These are phyloP conservation scores for Mycena vitilis DNA, from an alignment of 768 basidiomycete species.

Conservation along the genomic window DNA sequence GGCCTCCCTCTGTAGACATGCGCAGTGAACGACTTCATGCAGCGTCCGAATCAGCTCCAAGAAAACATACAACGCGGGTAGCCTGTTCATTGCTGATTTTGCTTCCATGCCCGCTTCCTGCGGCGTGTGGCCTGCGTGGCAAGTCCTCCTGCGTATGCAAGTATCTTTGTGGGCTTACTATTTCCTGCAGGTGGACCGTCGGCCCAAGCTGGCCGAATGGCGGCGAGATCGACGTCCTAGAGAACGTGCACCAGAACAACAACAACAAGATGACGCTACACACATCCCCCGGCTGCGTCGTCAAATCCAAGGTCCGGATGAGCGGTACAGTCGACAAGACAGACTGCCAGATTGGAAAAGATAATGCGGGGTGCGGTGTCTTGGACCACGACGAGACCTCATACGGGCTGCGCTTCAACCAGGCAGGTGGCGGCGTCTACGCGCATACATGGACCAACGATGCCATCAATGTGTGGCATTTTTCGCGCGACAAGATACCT, in stretches of 20 bases:
- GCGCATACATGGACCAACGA: conserved; percentile 16
- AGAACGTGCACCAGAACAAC: neutral
- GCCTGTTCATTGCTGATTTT: conserved; percentile 11
- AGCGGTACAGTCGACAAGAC: neutral
- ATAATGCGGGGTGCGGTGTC: conserved; percentile 12
- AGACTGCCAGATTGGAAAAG: neutral
- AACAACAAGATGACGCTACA: conserved; percentile 19
- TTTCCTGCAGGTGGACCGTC: neutral
- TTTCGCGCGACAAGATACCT: conserved; percentile 6
- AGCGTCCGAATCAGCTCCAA: conserved; percentile 22
- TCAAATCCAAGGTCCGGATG: neutral
- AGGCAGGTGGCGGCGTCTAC: conserved; percentile 14
- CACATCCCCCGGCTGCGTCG: neutral
- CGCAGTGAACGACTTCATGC: neutral
- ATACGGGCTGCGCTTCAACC: conserved; percentile 17
- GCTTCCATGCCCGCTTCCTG: neutral
- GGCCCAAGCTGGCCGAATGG: neutral
- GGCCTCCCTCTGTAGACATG: neutral
- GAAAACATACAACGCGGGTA: neutral
- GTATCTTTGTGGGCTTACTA: neutral
- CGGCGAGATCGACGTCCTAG: conserved; percentile 8
- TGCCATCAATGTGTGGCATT: conserved; percentile 10
- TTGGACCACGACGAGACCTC: neutral
- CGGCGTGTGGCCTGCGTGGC: conserved; percentile 8
- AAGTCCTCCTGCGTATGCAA: neutral